phyloP scores from a whole-genome alignment of 352 stramenopile species.

The Phytopythium helicoides region DNA sequence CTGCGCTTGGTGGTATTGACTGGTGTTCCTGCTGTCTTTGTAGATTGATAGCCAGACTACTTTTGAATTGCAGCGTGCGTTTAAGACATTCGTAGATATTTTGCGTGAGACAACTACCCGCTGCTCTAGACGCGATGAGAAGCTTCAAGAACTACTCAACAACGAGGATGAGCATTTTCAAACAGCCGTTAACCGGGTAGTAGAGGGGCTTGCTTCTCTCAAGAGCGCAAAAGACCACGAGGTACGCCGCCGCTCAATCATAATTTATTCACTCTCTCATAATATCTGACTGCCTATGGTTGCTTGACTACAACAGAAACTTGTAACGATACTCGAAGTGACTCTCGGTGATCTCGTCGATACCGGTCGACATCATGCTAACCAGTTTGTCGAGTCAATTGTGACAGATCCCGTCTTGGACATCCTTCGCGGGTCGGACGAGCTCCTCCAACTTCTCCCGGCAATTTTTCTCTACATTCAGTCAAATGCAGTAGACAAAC shows the following conservation, averaged over 20 bases:
- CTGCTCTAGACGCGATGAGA: constrained; percentile 1
- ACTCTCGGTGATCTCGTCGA: constrained; percentile 35
- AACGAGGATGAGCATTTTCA: constrained; percentile 17
- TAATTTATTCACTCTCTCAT: neutral
- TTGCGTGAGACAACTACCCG: constrained; percentile 9
- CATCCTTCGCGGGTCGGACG: constrained; percentile 19
- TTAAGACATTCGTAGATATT: constrained; percentile 7
- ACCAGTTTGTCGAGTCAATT: constrained; percentile 33
- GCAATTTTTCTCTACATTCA: constrained; percentile 46
- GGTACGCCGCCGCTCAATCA: neutral
- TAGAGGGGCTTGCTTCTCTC: constrained; percentile 7
- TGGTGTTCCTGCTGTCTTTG: neutral
- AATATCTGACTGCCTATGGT: neutral
- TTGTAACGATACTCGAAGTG: constrained; percentile 44
- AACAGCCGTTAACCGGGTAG: constrained; percentile 17
- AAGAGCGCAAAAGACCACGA: neutral
- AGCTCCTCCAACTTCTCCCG: constrained; percentile 30
- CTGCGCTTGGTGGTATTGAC: no score
- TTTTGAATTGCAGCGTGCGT: constrained; percentile 6
- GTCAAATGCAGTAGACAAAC: constrained; percentile 29
- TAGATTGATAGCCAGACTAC: constrained; percentile 19
- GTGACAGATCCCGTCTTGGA: constrained; percentile 16
- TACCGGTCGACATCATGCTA: constrained; percentile 26
- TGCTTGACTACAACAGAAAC: constrained; percentile 12
- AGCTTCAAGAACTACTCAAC: neutral